Base-by-base conservation (phyloP, 2,329 filamentous ascomycete species). In the Graphium sp. region DNA sequence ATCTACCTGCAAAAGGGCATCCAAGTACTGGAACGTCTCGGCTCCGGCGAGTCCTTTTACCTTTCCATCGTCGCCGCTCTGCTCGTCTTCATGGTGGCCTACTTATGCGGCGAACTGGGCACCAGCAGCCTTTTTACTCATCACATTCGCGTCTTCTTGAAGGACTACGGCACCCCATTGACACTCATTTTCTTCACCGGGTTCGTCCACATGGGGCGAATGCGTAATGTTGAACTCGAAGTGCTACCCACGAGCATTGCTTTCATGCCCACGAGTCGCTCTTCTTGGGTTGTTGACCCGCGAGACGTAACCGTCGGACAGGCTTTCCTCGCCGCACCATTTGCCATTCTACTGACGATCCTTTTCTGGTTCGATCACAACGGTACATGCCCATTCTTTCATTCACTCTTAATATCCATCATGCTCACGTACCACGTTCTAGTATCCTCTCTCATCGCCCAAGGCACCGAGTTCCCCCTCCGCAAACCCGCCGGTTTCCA, bases 281-380 rank as follows among this genome's bases (percentile, higher is more conserved):
- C 82, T 22, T 55, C 59, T 24, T 92, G 83, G 83, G 62, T 91
- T 30, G 69, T 92, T 16, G 61, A 71, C 36, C 87, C 92, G 41
- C 89, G 82, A 81, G 63, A 87, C 38, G 62, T 91, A 30, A 57
- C 56, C 25, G 69, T 77, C 5, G 64, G 62, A 1, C 74, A 91
- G 32, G 62, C 89, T 6, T 92, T 92, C 45, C 58, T 84, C 24
- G 83, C 84, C 2, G 66, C 91, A n/a, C 84, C 84, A 0, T 92
- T 92, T 53, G 83, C 81, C 1, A 44, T 91, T 19, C 57, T 92
- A 2, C 58, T 92, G 11, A 92, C 83, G 0, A 73, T 91, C 14
- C 54, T 92, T 5, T 92, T 92, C 46, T 91, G 78, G 56, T 91
- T 89, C 46, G 83, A 91, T 43, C 83, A 91, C 44, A 91, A 89